Evolutionary conservation across 148 eudicot species (phyloP).

Genomic region (Camellia sinensis): DNA sequence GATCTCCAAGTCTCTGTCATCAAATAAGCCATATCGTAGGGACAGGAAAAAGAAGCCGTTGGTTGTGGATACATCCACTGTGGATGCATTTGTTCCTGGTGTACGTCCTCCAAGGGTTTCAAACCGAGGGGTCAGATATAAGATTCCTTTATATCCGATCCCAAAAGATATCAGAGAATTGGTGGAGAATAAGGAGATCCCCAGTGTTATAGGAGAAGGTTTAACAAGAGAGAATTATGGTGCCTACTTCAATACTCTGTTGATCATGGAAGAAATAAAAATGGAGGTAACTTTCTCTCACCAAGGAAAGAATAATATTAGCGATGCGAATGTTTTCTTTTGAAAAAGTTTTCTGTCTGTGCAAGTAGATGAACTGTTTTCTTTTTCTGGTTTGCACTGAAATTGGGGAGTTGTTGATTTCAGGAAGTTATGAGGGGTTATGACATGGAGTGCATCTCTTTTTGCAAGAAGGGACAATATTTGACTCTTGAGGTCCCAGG

Average conservation of each 20-base stretch:
- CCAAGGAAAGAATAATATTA: neutral
- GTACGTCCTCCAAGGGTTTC: constrained; percentile 53
- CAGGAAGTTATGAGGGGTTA: constrained; percentile 80
- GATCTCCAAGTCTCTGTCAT: constrained; percentile 60
- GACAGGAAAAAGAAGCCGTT: constrained; percentile 34
- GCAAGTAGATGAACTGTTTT: too few species aligned
- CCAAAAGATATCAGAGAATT: constrained; percentile 46
- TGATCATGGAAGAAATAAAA: constrained; percentile 78
- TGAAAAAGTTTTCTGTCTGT: too few species aligned
- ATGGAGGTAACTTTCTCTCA: constrained; percentile 57
- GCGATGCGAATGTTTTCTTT: neutral
- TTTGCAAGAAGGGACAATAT: constrained; percentile 47
- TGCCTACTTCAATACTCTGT: constrained; percentile 50
- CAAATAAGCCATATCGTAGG: constrained; percentile 58
- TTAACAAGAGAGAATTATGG: constrained; percentile 51
- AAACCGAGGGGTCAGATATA: constrained; percentile 23
- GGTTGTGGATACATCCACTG: constrained; percentile 18
- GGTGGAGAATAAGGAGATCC: constrained; percentile 43
- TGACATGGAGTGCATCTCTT: constrained; percentile 61
- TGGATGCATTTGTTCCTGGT: constrained; percentile 45
- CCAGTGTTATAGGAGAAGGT: constrained; percentile 48
- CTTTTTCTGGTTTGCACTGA: constrained; percentile 2
- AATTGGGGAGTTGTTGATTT: constrained; percentile 16
- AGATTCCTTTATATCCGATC: constrained; percentile 50
- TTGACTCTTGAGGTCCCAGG: constrained; percentile 85